Base-by-base conservation (phyloP, 192 early-diverging fungal species). In the Gonapodya prolifera region DNA sequence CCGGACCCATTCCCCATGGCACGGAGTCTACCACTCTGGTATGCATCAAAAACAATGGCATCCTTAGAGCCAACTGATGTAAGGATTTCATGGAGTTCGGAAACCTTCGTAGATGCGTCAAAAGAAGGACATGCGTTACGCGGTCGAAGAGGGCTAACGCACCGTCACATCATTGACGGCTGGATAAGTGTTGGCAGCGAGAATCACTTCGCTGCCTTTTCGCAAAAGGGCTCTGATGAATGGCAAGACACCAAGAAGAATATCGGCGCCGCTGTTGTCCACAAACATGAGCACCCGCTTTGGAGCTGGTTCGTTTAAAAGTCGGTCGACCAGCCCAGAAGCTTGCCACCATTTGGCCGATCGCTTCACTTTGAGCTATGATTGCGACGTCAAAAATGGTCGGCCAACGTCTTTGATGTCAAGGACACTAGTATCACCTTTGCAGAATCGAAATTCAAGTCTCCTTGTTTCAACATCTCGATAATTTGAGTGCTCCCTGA, bases 131-230 rank as follows among this genome's bases (percentile, higher is more conserved):
- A 35, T 18, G 33, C 2, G 8, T 23, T 61, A 23, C 8, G 8
- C 61, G 35, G 61, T 69, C 33, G 33, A 18, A 33, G 1, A 30
- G 0, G 2, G 1, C 28, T 17, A 33, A 78, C 74, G 69, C 35
- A 83, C 91, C 1, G 92, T 94, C 34, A 94, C 86, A 78, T 94
- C 93, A 81, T 94, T 94, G 71, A 94, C 87, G 45, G 92, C 91
- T 45, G 93, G 92, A 2, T 79, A 78, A 2, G 89, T 85, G 83
- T 94, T 94, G 35, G 91, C 90, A 1, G 92, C 92, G 76, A 94
- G 77, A 2, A 93, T 84, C 17, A 94, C 92, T 0, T 75, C 34
- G 1, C 86, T 86, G 36, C 86, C 86, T 35, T 80, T 78, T 23
- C n/a, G 23, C 33, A 92, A 34, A 34, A 94, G 79, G 78, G 83